Evolutionary conservation across 495 filamentous ascomycete species (phyloP), one percentile per base, ranked within the genome.

Genomic region (Penicillium herquei): DNA sequence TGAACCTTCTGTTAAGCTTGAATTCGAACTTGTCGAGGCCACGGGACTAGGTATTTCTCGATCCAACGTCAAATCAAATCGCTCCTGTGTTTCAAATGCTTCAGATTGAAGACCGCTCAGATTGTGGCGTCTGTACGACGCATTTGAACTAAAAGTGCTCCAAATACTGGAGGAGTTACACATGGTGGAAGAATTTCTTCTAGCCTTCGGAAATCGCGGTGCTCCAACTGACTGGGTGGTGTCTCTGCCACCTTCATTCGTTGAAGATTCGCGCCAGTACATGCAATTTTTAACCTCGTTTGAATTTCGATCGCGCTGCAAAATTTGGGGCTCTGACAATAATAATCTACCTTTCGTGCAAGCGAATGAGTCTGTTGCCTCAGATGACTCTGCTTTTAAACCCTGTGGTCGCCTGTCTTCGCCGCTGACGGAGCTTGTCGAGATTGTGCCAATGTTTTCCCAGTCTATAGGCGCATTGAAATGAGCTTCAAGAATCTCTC

Each of bases 71-170:
- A 62, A n/a, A 26, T 26, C 21, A 2, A 26, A 26, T 9, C 37
- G 31, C 44, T 60, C 53, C 40, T 56, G 57, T 30, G 48, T 52
- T 6, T 21, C 53, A 6, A 53, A 34, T 9, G 49, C 35, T 48
- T 53, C 53, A 11, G 49, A 42, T n/a, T 26, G 37, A 8, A 33
- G 51, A 32, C 41, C 11, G 6, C 16, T 52, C 21, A 26, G 21
- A 6, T 35, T 35, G 1, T 14, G 1, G 13, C 30, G 34, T 14
- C 26, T 37, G 11, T 44, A 8, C 13, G 41, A 32, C 14, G 42
- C 21, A 16, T 51, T 51, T 6, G 57, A 48, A 6, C 34, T 46
- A 10, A 40, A 7, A 33, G 39, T 49, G 16, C 53, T 58, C 34
- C 47, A 40, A 12, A 32, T 26, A 31, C 43, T 13, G 7, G 43